Evolutionary conservation across 108 stramenopile species (phyloP).

Genomic region (Nannochloropsis salina): DNA sequence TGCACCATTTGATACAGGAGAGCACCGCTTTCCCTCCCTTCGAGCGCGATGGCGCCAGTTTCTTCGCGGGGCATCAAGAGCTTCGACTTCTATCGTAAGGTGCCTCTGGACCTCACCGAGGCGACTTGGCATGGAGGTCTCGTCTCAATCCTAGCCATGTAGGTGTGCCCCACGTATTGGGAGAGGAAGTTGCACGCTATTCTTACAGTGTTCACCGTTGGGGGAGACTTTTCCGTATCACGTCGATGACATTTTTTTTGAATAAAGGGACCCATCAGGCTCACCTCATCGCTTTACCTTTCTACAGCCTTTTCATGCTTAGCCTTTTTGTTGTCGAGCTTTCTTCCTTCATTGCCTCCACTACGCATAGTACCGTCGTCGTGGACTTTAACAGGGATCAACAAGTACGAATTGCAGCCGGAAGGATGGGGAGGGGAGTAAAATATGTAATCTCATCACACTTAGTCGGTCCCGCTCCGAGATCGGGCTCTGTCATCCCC

Average conservation of each 20-base stretch:
- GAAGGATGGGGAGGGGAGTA: not conserved
- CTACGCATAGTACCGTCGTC: not conserved
- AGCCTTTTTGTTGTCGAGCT: slow-evolving; percentile 18
- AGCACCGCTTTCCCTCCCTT: no score
- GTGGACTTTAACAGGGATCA: slow-evolving; percentile 15
- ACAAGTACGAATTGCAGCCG: not conserved
- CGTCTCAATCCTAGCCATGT: slow-evolving; percentile 49
- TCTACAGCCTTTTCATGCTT: slow-evolving; percentile 23
- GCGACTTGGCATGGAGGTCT: slow-evolving; percentile 47
- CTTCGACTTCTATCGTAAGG: slow-evolving; percentile 53
- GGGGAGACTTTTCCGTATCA: not conserved
- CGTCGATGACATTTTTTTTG: not conserved
- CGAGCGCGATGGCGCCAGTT: not conserved
- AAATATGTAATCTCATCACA: not conserved
- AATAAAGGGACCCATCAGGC: not conserved
- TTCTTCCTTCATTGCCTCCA: slow-evolving; percentile 5
- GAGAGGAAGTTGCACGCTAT: not conserved
- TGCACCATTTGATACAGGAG: no score
- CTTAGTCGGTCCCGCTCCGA: not conserved
- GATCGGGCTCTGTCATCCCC: not conserved
- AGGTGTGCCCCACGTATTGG: not conserved
- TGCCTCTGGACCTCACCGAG: slow-evolving; percentile 55
- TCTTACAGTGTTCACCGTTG: not conserved
- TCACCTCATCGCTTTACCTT: not conserved
- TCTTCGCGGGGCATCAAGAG: slow-evolving; percentile 26